Conservation (phyloP, 2,329 filamentous ascomycete genomes). For the Aurifilum marmelostoma region DNA sequence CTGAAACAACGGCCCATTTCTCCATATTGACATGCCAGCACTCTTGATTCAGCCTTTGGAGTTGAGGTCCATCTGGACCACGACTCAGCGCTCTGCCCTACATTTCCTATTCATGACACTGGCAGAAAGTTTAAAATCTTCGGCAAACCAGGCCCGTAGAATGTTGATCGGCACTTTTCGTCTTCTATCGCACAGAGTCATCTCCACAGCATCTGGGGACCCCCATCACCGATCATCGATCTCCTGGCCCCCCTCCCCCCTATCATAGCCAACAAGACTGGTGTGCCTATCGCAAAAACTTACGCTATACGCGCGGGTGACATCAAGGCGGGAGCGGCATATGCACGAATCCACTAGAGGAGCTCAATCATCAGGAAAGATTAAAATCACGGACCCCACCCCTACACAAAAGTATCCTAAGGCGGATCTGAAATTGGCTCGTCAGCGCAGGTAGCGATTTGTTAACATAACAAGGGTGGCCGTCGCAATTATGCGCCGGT, state of each 20-base stretch:
- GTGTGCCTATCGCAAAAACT: neutral
- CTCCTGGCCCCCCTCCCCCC: neutral
- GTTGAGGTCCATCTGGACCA: constrained; percentile 7
- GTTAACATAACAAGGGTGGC: constrained; percentile 7
- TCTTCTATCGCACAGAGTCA: neutral
- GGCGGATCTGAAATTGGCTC: neutral
- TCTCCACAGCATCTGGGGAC: neutral
- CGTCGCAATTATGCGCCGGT: constrained; percentile 2
- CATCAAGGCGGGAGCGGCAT: neutral
- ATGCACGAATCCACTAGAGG: constrained; percentile 8
- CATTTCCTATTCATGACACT: neutral
- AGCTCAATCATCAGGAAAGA: neutral
- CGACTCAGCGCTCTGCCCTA: constrained; percentile 1
- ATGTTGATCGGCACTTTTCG: neutral
- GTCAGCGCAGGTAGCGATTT: constrained; percentile 3
- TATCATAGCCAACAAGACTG: neutral
- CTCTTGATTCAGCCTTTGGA: neutral
- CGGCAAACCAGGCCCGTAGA: neutral
- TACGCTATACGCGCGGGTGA: neutral
- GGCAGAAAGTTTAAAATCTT: neutral
- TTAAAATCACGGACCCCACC: constrained; percentile 6
- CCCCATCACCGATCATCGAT: neutral
- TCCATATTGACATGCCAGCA: constrained; percentile 2
- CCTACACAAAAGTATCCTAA: neutral
- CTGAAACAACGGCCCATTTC: constrained; percentile 23